phyloP scores from a whole-genome alignment of 345 rosid genomes.

The Rhodamnia rubescens region DNA sequence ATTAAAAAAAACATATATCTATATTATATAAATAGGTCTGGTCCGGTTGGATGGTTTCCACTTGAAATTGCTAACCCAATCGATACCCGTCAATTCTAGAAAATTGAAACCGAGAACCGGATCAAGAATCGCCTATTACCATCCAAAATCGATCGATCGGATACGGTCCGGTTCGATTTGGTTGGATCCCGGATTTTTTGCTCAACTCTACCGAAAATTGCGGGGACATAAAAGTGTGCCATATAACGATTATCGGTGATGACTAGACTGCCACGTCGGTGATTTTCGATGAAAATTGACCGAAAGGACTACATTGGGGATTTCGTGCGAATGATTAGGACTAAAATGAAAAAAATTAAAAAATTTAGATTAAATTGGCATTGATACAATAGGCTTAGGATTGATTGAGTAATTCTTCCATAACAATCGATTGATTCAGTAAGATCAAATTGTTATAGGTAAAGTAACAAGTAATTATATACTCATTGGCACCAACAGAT shows the following conservation, averaged over 20 bases:
- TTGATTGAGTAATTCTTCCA: not conserved
- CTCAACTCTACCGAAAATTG: no score
- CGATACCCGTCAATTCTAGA: no score
- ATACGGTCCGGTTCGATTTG: no score
- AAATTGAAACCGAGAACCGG: no score
- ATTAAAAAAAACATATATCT: no score
- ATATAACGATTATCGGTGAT: not conserved
- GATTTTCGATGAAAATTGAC: not conserved
- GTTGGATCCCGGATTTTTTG: no score
- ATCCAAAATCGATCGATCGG: no score
- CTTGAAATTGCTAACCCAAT: no score
- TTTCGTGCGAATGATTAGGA: not conserved
- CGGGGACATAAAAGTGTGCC: rapidly evolving
- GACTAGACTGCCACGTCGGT: rapidly evolving
- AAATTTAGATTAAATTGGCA: not conserved
- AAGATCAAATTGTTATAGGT: not conserved
- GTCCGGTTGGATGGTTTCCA: no score
- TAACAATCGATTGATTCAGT: not conserved
- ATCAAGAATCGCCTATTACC: no score
- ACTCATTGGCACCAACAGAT: not conserved
- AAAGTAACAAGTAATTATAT: no score
- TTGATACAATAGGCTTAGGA: not conserved
- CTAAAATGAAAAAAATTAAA: not conserved
- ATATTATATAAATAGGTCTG: no score
- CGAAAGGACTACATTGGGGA: not conserved